A percentile compares a stretch with the other conserved stretches of the same genome.
Conservation (phyloP, 192 early-diverging fungal species). For the Obelidium mucronatum region DNA sequence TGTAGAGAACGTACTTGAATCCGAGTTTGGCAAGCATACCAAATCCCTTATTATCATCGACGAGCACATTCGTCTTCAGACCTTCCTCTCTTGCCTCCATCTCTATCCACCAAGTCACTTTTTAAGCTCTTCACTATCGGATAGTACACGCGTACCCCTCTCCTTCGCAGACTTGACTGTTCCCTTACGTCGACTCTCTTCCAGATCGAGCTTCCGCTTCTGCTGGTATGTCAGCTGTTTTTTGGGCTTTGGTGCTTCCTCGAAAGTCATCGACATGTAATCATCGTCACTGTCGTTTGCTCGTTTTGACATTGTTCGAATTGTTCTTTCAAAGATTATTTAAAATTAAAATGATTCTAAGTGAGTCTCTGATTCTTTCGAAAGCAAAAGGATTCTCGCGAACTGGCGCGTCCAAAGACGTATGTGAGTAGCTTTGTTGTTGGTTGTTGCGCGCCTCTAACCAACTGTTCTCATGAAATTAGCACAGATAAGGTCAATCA, state of each 20-base stretch:
- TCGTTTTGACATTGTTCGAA: not conserved
- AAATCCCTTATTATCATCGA: constrained; percentile 50
- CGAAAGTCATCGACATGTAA: constrained; percentile 50
- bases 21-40: constrained; percentile 49
- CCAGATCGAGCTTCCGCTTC: constrained; percentile 30
- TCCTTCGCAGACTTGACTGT: constrained; percentile 34
- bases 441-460: not conserved
- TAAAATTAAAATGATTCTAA: constrained; percentile 27
- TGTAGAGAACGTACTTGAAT: constrained; percentile 38
- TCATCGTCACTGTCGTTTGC: constrained; percentile 35
- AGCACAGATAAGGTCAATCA: constrained; percentile 45
- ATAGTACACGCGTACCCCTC: constrained; percentile 14
- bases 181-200: constrained; percentile 16
- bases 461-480: not conserved
- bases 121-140: not conserved
- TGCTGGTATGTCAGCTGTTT: constrained; percentile 35
- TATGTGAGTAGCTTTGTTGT: constrained; percentile 16
- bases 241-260: not conserved
- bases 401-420: constrained; percentile 10
- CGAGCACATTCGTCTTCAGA: constrained; percentile 31
- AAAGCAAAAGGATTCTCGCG: constrained; percentile 35
- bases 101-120: constrained; percentile 12
- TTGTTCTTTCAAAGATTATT: not conserved
- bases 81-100: constrained; percentile 41
- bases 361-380: constrained; percentile 26